A percentile compares a stretch with the other conserved stretches of the same genome.
phyloP scores from a whole-genome alignment of 768 basidiomycete genomes.

The Phanerochaete sordida region DNA sequence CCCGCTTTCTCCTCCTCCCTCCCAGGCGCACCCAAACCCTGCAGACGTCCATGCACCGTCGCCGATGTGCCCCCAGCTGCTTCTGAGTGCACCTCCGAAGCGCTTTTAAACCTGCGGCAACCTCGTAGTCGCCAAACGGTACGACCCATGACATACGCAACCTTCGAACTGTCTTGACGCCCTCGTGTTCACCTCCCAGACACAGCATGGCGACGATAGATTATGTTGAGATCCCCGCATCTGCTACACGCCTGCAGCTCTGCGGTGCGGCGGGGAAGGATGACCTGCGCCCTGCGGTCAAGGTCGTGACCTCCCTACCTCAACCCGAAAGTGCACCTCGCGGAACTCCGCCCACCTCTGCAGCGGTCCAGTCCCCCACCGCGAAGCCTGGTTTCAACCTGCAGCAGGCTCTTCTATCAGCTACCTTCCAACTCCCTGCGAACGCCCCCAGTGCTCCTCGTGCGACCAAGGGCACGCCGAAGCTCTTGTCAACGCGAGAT shows the following conservation, averaged over 20 bases:
- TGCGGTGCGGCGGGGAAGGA: constrained; percentile 12
- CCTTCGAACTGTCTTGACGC: no score
- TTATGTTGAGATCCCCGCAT: constrained; percentile 42
- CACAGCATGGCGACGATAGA: constrained; percentile 44
- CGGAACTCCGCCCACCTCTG: constrained; percentile 12
- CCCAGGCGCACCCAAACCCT: no score
- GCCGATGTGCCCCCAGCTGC: no score
- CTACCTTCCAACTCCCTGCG: constrained; percentile 13
- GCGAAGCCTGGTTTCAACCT: constrained; percentile 28
- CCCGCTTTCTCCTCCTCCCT: no score
- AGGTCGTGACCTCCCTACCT: constrained; percentile 24
- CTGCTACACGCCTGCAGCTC: constrained; percentile 32
- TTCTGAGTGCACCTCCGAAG: no score
- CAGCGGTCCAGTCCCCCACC: constrained; percentile 19
- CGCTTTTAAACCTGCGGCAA: no score
- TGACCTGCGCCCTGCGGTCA: constrained; percentile 19
- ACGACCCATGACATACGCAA: no score
- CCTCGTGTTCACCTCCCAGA: not conserved
- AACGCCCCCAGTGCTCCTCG: constrained; percentile 17
- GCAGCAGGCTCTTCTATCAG: constrained; percentile 14
- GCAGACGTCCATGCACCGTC: no score
- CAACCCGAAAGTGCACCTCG: constrained; percentile 18
- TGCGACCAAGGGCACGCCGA: constrained; percentile 18
- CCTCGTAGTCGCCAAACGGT: no score
- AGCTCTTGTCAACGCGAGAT: constrained; percentile 56